These are phyloP conservation scores for Plantago elongata DNA, from an alignment of 257 asterid species.

Conservation along the genomic window DNA sequence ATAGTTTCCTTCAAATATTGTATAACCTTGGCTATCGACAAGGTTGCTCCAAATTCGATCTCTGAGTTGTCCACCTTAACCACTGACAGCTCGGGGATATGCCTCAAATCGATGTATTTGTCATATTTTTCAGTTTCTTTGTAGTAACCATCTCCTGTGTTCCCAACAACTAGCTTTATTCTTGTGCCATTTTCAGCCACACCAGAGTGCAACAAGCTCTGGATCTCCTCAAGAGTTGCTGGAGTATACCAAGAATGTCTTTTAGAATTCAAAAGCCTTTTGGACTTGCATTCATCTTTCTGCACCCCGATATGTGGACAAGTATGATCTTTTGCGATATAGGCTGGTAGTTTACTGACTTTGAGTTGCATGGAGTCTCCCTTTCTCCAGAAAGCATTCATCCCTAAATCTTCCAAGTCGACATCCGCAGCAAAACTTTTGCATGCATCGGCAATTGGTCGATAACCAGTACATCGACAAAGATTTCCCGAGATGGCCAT, in stretches of 20 bases:
- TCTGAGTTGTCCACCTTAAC: conserved; percentile 29
- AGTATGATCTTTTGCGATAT: conserved; percentile 29
- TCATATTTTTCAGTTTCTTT: conserved; percentile 41
- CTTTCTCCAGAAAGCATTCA: conserved; percentile 54
- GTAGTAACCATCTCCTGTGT: conserved; percentile 60
- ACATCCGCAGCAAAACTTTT: conserved; percentile 58
- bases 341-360: conserved; percentile 36
- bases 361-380: conserved; percentile 36
- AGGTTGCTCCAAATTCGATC: conserved; percentile 57
- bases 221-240: conserved; percentile 43
- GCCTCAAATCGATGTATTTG: conserved; percentile 48
- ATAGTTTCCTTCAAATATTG: conserved; percentile 31
- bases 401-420: conserved; percentile 67
- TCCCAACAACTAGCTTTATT: conserved; percentile 53
- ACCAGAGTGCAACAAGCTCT: conserved; percentile 34
- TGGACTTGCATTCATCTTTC: conserved; percentile 22
- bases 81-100: conserved; percentile 47
- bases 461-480: conserved; percentile 70
- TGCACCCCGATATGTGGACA: conserved; percentile 34
- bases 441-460: conserved; percentile 79
- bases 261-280: conserved; percentile 29
- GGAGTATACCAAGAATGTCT: conserved; percentile 57
- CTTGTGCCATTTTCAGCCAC: conserved; percentile 22
- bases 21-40: conserved; percentile 53
- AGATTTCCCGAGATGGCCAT: conserved; percentile 57